Evolutionary conservation across 2,329 filamentous ascomycete genomes (phyloP), one percentile per base, ranked within the genome.

Genomic region (Talaromyces sp.): DNA sequence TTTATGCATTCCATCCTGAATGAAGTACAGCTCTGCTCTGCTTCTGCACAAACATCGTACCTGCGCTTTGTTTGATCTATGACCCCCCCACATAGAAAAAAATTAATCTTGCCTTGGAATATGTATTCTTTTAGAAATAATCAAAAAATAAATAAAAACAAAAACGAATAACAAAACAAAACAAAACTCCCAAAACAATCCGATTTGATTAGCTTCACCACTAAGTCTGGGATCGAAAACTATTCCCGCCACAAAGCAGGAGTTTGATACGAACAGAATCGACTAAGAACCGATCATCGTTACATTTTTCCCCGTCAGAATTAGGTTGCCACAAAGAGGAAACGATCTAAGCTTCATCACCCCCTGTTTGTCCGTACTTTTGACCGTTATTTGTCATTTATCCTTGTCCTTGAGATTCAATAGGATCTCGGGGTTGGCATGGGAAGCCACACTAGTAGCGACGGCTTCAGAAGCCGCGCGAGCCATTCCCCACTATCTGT

Each of bases 11-110:
- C n/a, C n/a, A n/a, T n/a, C n/a, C n/a, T n/a, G n/a, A n/a, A n/a
- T n/a, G n/a, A n/a, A n/a, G n/a, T n/a, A n/a, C n/a, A n/a, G n/a
- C 20, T 29, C 29, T 35, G 41, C 14, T 5, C 3, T 7, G 11
- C 7, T 24, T 17, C 29, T 47, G 32, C 44, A 37, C 44, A 17
- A n/a, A 19, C 20, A 49, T 35, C 19, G 55, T 52, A 52, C 55
- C 55, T 55, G 55, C 55, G 48, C 50, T 32, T 16, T 51, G 45
- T 52, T 49, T 54, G 55, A 52, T 46, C 51, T 33, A n/a, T n/a
- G n/a, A n/a, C n/a, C n/a, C n/a, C n/a, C n/a, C n/a, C n/a, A n/a
- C n/a, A n/a, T n/a, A n/a, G n/a, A n/a, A n/a, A n/a, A n/a, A n/a
- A n/a, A n/a, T n/a, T n/a, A n/a, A n/a, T n/a, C n/a, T n/a, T n/a